A percentile compares a stretch with the other conserved stretches of the same genome.
Evolutionary conservation across 148 eudicot species (phyloP).

Genomic region (Polygonum aviculare): DNA sequence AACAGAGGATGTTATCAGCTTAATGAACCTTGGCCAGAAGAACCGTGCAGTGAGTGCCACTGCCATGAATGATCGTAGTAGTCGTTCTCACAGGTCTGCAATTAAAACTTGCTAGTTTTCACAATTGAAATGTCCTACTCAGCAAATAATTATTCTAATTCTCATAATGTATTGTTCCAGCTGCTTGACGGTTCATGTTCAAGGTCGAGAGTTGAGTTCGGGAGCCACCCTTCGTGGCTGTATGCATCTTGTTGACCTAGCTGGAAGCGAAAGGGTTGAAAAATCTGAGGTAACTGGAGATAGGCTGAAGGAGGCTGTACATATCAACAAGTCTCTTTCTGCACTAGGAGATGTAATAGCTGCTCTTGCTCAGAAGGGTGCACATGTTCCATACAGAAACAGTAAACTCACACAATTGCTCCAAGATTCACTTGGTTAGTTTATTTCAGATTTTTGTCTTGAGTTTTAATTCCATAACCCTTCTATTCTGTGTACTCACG

Average conservation of each 20-base stretch:
- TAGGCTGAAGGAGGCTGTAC: slow-evolving; percentile 77
- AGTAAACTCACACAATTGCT: slow-evolving; percentile 90
- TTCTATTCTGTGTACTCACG: neutral
- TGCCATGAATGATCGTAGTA: slow-evolving; percentile 84
- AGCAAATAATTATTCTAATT: neutral
- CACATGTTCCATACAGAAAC: slow-evolving; percentile 78
- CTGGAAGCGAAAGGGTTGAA: slow-evolving; percentile 87
- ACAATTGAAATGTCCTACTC: neutral
- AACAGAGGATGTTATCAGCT: slow-evolving; percentile 56
- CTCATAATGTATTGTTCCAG: slow-evolving; percentile 29
- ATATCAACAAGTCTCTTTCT: slow-evolving; percentile 82
- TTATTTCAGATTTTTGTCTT: neutral
- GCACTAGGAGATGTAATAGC: slow-evolving; percentile 89
- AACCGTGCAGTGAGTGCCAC: slow-evolving; percentile 84
- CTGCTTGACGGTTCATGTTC: slow-evolving; percentile 89
- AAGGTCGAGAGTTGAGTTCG: slow-evolving; percentile 69
- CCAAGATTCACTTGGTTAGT: slow-evolving; percentile 82
- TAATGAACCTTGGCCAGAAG: slow-evolving; percentile 78
- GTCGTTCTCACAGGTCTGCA: slow-evolving; percentile 86
- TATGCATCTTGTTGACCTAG: slow-evolving; percentile 94
- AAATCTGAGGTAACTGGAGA: slow-evolving; percentile 83
- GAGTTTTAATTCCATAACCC: neutral
- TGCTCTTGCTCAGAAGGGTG: slow-evolving; percentile 62
- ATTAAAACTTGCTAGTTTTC: neutral
- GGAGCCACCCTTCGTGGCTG: slow-evolving; percentile 61